phyloP scores from a whole-genome alignment of 257 asterid species.

The Rauvolfia tetraphylla region DNA sequence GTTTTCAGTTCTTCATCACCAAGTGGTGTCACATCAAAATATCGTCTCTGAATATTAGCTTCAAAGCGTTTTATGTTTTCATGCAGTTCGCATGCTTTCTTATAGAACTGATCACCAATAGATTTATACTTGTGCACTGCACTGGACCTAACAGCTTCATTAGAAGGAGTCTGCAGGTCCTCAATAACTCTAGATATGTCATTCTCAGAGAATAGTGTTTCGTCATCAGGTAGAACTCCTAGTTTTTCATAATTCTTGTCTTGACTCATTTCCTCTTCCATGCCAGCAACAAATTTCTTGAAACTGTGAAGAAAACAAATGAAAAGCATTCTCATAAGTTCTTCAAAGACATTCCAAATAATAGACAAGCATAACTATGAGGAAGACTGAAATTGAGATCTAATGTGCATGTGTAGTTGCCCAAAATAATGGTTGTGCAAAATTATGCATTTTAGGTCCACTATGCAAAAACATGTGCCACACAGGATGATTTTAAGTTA shows the following conservation, averaged over 20 bases:
- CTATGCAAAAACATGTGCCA: neutral
- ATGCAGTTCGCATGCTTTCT: slow-evolving; percentile 54
- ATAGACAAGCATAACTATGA: neutral
- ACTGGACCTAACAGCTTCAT: slow-evolving; percentile 43
- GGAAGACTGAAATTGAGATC: neutral
- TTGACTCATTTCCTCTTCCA: slow-evolving; percentile 60
- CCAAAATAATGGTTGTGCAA: neutral
- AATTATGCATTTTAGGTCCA: neutral
- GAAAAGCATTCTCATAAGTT: slow-evolving; percentile 1
- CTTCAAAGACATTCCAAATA: neutral
- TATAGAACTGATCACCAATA: slow-evolving; percentile 65
- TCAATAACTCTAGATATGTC: slow-evolving; percentile 57
- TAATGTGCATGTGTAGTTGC: neutral
- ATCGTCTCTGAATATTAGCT: slow-evolving; percentile 51
- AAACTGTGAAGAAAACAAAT: slow-evolving; percentile 47
- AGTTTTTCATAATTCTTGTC: slow-evolving; percentile 34
- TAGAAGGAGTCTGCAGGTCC: slow-evolving; percentile 65
- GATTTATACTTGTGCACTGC: slow-evolving; percentile 61
- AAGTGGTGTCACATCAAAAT: slow-evolving; percentile 61
- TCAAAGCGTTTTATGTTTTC: slow-evolving; percentile 63
- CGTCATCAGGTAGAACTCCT: slow-evolving; percentile 36
- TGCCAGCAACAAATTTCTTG: slow-evolving; percentile 61
- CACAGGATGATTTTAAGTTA: no score
- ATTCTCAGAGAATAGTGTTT: slow-evolving; percentile 32
- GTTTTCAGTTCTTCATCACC: slow-evolving; percentile 60